A percentile compares a stretch with the other conserved stretches of the same genome.
Conservation (phyloP, 495 filamentous ascomycete genomes). For the Umbilicaria muhlenbergii region DNA sequence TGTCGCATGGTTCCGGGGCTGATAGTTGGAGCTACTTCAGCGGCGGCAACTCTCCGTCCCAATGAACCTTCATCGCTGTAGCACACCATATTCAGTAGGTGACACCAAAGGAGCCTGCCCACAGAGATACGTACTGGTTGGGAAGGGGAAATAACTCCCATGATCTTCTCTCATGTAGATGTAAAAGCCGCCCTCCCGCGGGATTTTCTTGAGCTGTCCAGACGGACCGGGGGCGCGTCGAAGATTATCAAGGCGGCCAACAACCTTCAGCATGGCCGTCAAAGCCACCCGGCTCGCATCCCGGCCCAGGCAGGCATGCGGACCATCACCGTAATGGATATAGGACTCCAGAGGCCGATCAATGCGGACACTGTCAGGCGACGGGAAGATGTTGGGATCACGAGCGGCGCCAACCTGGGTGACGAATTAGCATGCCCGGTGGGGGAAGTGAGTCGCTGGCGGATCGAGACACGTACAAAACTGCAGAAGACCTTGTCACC, state of each 20-base stretch:
- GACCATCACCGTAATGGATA: slow-evolving; percentile 47
- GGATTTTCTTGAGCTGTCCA: slow-evolving; percentile 60
- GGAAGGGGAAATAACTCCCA: slow-evolving; percentile 57
- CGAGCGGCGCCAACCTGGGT: slow-evolving; percentile 30
- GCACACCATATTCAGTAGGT: slow-evolving; percentile 4
- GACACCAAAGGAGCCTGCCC: background rate
- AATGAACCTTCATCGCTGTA: slow-evolving; percentile 27
- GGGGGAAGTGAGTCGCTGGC: slow-evolving; percentile 5
- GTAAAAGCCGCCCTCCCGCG: slow-evolving; percentile 39
- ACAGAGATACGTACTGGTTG: slow-evolving; percentile 36
- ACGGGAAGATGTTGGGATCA: slow-evolving; percentile 51
- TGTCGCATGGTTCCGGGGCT: no score
- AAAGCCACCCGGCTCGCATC: slow-evolving; percentile 47
- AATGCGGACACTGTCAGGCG: slow-evolving; percentile 47
- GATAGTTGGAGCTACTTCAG: slow-evolving; percentile 6
- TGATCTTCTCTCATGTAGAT: slow-evolving; percentile 63
- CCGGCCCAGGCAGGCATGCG: slow-evolving; percentile 45
- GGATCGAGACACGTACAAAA: slow-evolving; percentile 20
- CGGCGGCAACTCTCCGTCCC: slow-evolving; percentile 23
- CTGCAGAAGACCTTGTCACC: slow-evolving; percentile 38
- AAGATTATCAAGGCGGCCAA: slow-evolving; percentile 41
- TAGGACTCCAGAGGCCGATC: slow-evolving; percentile 53
- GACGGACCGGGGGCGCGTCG: slow-evolving; percentile 50
- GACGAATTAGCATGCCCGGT: background rate
- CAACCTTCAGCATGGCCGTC: slow-evolving; percentile 46